Base-by-base conservation (phyloP, 768 basidiomycete species). In the Leccinum sublutescens region DNA sequence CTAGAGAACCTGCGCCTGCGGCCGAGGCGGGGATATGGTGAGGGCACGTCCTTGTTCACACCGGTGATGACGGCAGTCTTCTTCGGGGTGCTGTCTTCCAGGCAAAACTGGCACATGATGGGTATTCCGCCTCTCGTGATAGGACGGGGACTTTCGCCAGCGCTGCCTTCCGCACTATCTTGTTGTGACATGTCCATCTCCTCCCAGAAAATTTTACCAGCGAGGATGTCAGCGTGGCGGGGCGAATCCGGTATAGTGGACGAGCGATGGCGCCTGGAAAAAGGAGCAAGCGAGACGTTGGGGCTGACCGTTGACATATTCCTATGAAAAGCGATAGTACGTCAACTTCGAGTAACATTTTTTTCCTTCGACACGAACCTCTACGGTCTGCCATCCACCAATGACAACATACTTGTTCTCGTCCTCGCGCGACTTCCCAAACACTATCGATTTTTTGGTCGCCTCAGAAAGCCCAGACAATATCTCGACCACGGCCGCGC, bases 171-270 rank as follows among this genome's bases (percentile, higher is more conserved):
- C 59, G 68, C 43, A 40, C 62, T 74, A 52, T 80, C 78, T 12
- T 62, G 67, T 19, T 77, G 76, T 15, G 76, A 72, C 14, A 66
- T 71, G 50, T 80, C 80, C 40, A 74, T 74, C 54, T 81, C 70
- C 23, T 76, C 82, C 77, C 82, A 84, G 60, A 82, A 82, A 33
- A 82, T 68, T 60, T 74, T 82, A 19, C 86, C 87, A 9, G 87
- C 81, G 27, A 89, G 77, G 57, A 89, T 89, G 66, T 90, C 88
- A 25, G 82, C 81, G 14, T 87, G 86, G 15, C 80, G 80, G n/a
- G 84, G 84, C 23, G 79, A 77, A 63, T 78, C 69, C 51, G 71
- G 58, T 60, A 65, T n/a, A 57, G 68, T 64, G 60, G 69, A 56
- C 33, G 64, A 29, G 54, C 71, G 71, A 40, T 73, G 68, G 55